Base-by-base conservation (phyloP, 108 stramenopile genomes). In the Aurantiochytrium sp. region DNA sequence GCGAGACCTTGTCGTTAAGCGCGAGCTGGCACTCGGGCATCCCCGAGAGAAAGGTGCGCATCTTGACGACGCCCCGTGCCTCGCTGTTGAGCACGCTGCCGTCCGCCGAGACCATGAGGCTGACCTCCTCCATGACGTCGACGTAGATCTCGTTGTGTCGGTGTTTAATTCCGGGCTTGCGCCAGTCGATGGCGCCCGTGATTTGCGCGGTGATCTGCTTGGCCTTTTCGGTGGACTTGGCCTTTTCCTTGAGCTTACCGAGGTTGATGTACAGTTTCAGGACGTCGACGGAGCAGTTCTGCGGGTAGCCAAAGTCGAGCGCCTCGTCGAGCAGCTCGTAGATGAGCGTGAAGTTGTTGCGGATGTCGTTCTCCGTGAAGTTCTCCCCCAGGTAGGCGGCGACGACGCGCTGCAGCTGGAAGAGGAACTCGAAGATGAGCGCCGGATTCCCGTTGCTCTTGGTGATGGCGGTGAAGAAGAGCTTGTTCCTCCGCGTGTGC, bases 131-230 rank as follows among this genome's bases (percentile, higher is more conserved):
- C 55, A 97, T 93, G 34, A 99, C 96, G 93, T 98, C 98, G 93
- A 99, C 98, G 90, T 97, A 98, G 59, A 99, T 97, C 91, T 99
- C 97, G 90, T 99, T 99, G 93, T 96, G 97, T 89, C 97, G 96
- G 92, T 99, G 94, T n/a, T 96, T 96, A 87, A 99, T 97, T 12
- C 97, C 98, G 89, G 97, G 97, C 32, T 97, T 94, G 87, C 96
- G 91, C 98, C 98, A 99, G 94, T 99, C 98, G 90, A 98, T 98
- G 27, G 97, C 97, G 59, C 98, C 98, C 3, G 98, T 99, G 90
- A 99, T 98, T 89, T 99, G 98, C 86, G 94, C 55, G 21, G 90
- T 96, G 42, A 96, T 97, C 85, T 97, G 85, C 81, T 95, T 92
- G 42, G 91, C 90, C 45, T 95, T 94, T 85, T 96, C 95, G 8